Conservation (phyloP, 2,329 filamentous ascomycete genomes). For the Penicillium sp. region DNA sequence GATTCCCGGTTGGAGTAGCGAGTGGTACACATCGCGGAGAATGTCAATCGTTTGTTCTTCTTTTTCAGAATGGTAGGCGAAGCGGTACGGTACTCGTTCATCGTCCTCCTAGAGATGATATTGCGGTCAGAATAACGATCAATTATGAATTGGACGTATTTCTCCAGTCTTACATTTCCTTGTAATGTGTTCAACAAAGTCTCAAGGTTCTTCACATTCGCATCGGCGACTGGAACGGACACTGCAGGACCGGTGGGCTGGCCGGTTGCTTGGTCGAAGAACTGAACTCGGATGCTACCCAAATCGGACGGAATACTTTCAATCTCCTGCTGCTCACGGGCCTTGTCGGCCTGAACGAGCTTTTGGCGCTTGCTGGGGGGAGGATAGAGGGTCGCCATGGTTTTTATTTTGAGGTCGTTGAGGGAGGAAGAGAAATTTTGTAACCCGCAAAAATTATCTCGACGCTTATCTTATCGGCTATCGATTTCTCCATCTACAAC, state of each 20-base stretch:
- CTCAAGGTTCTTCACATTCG: conserved; percentile 84
- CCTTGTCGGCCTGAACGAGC: conserved; percentile 67
- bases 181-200: conserved; percentile 80
- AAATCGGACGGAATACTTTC: conserved; percentile 61
- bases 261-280: conserved; percentile 73
- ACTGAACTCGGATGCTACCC: conserved; percentile 79
- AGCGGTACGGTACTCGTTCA: conserved; percentile 64
- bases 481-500: conserved; percentile 6
- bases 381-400: conserved; percentile 77
- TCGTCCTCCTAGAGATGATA: conserved; percentile 48
- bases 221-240: conserved; percentile 76
- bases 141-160: conserved; percentile 1
- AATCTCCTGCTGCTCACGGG: conserved; percentile 72
- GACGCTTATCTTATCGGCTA: conserved; percentile 24
- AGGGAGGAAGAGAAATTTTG: conserved; percentile 18
- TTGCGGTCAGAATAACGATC: conserved; percentile 1
- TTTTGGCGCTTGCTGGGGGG: conserved; percentile 85
- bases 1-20: conserved; percentile 49
- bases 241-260: conserved; percentile 66
- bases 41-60: conserved; percentile 45
- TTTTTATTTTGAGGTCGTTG: conserved; percentile 19
- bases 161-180: conserved; percentile 57
- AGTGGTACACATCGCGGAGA: conserved; percentile 49
- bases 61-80: conserved; percentile 53
- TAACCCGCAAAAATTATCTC: conserved; percentile 7